These are phyloP conservation scores for Hevea brasiliensis DNA, from an alignment of 345 rosid genomes.

Conservation along the genomic window DNA sequence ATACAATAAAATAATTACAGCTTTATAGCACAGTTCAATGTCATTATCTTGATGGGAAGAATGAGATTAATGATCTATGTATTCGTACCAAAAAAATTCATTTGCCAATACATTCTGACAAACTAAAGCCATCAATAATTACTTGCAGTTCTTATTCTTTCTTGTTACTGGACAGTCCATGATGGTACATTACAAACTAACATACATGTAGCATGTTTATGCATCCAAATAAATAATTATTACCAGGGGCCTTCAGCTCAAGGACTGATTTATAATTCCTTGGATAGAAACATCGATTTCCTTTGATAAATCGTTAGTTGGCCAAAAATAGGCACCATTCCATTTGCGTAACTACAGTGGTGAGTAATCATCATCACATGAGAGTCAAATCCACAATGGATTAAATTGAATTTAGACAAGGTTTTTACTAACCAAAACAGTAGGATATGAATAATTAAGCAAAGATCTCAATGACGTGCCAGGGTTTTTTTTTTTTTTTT, in stretches of 20 bases:
- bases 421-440: background rate
- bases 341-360: background rate
- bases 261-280: background rate
- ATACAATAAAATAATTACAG: background rate
- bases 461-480: background rate
- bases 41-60: background rate
- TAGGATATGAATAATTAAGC: background rate
- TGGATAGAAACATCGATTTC: background rate
- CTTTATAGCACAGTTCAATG: background rate
- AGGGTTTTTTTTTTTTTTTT: too few relatives aligned
- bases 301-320: background rate
- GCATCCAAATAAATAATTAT: background rate
- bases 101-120: background rate
- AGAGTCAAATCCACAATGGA: background rate
- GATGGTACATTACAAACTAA: background rate
- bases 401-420: background rate
- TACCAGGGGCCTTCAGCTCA: background rate
- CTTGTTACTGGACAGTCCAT: background rate
- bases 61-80: background rate
- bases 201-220: background rate
- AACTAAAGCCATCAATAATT: background rate
- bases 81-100: background rate
- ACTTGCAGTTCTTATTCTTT: background rate
- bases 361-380: background rate
- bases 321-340: background rate